Percentiles rank a stretch among this genome's conserved stretches.
Conservation (phyloP, 306 rosid species). For the Cucurbita argyrosperma region DNA sequence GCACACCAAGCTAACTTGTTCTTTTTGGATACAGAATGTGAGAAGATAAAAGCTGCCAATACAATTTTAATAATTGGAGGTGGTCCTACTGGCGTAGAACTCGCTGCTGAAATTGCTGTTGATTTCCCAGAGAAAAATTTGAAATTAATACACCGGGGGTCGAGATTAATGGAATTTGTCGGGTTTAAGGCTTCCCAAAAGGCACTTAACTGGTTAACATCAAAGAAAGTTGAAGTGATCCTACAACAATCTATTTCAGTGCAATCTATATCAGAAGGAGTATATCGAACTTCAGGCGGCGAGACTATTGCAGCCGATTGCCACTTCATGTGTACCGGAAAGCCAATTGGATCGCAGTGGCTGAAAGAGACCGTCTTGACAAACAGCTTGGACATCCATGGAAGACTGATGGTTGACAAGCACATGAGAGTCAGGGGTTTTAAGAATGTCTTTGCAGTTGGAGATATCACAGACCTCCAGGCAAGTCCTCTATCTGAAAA, state of each 20-base stretch:
- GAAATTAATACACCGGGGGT: constrained; percentile 22
- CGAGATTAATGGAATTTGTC: constrained; percentile 24
- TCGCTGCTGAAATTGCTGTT: constrained; percentile 23
- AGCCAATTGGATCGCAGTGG: constrained; percentile 22
- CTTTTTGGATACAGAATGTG: constrained; percentile 12
- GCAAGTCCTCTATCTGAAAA: not conserved
- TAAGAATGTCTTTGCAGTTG: constrained; percentile 22
- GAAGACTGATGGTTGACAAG: constrained; percentile 26
- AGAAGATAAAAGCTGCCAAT: constrained; percentile 17
- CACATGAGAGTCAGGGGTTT: constrained; percentile 22
- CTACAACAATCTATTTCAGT: constrained; percentile 18
- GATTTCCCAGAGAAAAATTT: constrained; percentile 24
- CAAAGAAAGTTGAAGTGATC: constrained; percentile 30
- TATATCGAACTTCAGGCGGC: constrained; percentile 14
- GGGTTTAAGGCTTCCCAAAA: constrained; percentile 27
- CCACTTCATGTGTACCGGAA: constrained; percentile 19
- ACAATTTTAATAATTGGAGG: constrained; percentile 27
- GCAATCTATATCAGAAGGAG: constrained; percentile 7
- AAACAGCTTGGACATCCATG: constrained; percentile 10
- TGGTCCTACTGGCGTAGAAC: constrained; percentile 36
- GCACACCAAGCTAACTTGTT: not conserved
- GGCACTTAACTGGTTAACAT: constrained; percentile 25
- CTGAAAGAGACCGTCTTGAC: constrained; percentile 16
- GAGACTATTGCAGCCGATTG: constrained; percentile 28
- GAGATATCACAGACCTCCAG: constrained; percentile 27